Evolutionary conservation across 306 rosid species (phyloP), one percentile per base, ranked within the genome.

Genomic region (Malus sylvestris): DNA sequence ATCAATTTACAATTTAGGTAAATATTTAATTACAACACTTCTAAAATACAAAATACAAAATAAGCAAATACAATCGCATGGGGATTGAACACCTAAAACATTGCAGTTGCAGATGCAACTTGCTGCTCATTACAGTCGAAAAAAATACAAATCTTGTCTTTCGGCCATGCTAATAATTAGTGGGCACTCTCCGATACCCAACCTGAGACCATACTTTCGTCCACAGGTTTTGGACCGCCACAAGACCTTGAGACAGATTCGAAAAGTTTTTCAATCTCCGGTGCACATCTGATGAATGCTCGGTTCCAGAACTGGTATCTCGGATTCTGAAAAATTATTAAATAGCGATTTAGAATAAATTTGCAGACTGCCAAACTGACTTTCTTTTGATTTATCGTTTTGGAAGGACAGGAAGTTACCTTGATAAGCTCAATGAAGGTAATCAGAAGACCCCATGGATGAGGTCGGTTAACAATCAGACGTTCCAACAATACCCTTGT

Each of bases 231-330:
- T 4, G 96, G 97, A 18, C 97, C 98, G 2, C 99, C 99, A 30
- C 98, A 96, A 65, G 99, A 93, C 80, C 99, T 91, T 1, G 99
- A 96, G 30, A 96, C 99, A 10, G 99, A 96, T 79, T 96, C 99
- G 59, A 96, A 96, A 6, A 96, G 96, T 49, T 91, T 93, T 75
- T 96, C 99, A 3, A 96, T 96, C 85, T 96, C 99, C 0, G 97
- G 99, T 14, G 99, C 98, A 12, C 99, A 92, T 79, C 99, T 85
- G 78, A 93, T 96, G 91, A 96, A 96, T 35, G 86, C 80, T 40
- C 96, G 85, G 85, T 89, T 91, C 99, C 99, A 96, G 74, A 96
- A 96, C 78, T 86, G 91, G 77, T 96, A 96, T 74, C 98, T 88
- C 9, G 92, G 96, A 78, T 96, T 96, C 99, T 96, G 93, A 19